Base-by-base conservation (phyloP, 1,284 basidiomycete species). In the Entoloma clypeatum region DNA sequence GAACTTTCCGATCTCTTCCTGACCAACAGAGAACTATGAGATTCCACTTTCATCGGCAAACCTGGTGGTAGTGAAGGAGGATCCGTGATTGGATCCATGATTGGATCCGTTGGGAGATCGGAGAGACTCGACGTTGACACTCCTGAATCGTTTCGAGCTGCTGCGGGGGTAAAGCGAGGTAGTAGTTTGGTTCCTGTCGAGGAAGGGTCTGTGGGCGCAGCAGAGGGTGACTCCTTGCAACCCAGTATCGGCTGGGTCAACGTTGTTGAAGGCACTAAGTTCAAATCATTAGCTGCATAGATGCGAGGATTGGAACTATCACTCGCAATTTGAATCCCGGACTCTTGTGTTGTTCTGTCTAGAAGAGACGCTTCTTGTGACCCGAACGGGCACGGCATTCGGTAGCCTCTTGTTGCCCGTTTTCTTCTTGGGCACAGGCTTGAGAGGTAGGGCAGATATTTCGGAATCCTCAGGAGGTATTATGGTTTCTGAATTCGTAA, bases 321-420 rank as follows among this genome's bases (percentile, higher is more conserved):
- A 22, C 24, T 13, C 9, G 11, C 4, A 3, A 47, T 51, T 17
- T 42, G 57, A 55, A 43, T 47, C 40, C 46, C 7, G 47, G 34
- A 27, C 36, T 16, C 36, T 46, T 40, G 18, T 41, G 38, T 29
- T 47, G 31, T 54, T 56, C 36, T 49, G 48, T 34, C 47, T 58
- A 5, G 55, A 60, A 10, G 57, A 51, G 3, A 40, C 41, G 40
- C 64, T 65, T 32, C 64, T 56, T 7, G 64, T 65, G 14, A 63
- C 52, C 24, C 63, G 61, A 46, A 32, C 45, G 14, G 44, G 40
- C 18, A 52, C 43, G 14, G 51, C 35, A 13, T 32, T 36, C 21
- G 56, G 55, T 22, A 50, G 44, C 27, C 54, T 47, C 44, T 56
- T 63, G 8, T 44, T 29, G 4, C 7, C 10, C n/a, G 27, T 14